Base-by-base conservation (phyloP, 2,329 filamentous ascomycete genomes). In the Penicillium oxalicum region DNA sequence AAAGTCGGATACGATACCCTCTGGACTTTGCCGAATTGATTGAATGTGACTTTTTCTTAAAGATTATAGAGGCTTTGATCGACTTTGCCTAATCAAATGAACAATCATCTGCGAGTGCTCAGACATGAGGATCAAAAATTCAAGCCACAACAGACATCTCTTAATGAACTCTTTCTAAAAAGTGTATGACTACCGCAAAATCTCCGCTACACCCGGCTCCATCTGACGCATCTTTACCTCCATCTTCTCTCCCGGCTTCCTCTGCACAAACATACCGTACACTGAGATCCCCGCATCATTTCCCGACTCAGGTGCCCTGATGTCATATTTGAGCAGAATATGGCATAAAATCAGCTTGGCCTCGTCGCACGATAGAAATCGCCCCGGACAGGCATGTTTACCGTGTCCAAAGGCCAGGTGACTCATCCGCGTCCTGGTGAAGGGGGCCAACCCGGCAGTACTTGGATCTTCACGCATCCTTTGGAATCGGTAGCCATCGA, bases 241-340 rank as follows among this genome's bases (percentile, higher is more conserved):
- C 25, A 45, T 37, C 43, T 9, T 45, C 24, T 28, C 43, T 38
- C 43, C 43, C n/a, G 43, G 9, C n/a, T 45, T 36, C 34, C 33
- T 37, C 7, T 45, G 43, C 12, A 45, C 28, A 25, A 45, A 45
- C 43, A 45, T 45, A 26, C 43, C 43, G 35, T 37, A 18, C 24
- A 37, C 35, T 37, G 35, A 37, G 35, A 37, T 37, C 35, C 35
- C 35, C 24, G 35, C 35, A 18, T 18, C 18, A 1, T 18, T 18
- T 18, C 18, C 18, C 18, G 18, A 18, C 18, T 18, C 18, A 18
- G 18, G 18, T 25, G 36, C 36, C 36, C 18, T 38, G 36, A 38
- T 38, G 18, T 38, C 36, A 11, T 25, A 38, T 25, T 38, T 38
- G 36, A 38, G 36, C 13, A 38, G 36, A 38, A 38, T 5, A 38